Percentiles rank a stretch among this genome's conserved stretches.
Conservation (phyloP, 108 stramenopile genomes). For the Tribonema minus region DNA sequence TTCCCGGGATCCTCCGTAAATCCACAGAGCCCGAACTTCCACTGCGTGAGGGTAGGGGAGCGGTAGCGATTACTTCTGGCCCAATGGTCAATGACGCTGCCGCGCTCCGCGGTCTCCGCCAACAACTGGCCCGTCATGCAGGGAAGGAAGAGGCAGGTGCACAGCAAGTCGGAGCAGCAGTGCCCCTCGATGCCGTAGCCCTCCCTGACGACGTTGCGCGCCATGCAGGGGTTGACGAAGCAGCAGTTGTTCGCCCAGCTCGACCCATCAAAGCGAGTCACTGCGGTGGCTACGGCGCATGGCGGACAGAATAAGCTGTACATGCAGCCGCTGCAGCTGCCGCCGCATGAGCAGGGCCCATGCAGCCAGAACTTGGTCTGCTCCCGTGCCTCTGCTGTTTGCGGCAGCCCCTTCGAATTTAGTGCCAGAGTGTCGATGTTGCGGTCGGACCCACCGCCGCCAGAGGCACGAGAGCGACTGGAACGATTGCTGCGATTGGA, state of each 20-base stretch:
- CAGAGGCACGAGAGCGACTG: no score
- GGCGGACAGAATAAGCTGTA: slow-evolving; percentile 23
- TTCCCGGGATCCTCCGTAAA: slow-evolving; percentile 14
- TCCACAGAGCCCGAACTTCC: slow-evolving; percentile 43
- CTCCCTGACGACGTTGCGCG: slow-evolving; percentile 29
- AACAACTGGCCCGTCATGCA: slow-evolving; percentile 37
- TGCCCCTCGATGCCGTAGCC: slow-evolving; percentile 45
- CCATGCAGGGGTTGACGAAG: slow-evolving; percentile 24
- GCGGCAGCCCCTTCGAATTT: no score
- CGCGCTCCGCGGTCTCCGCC: slow-evolving; percentile 30
- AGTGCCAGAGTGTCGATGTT: no score
- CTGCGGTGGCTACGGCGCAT: slow-evolving; percentile 32
- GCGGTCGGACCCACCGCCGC: no score
- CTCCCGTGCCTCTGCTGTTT: no score
- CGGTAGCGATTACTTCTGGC: not conserved
- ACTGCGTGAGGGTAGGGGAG: not conserved
- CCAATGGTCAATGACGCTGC: slow-evolving; percentile 20
- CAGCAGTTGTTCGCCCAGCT: slow-evolving; percentile 26
- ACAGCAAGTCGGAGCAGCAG: slow-evolving; percentile 32
- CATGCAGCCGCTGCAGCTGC: not conserved
- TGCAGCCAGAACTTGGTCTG: not conserved
- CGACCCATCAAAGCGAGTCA: slow-evolving; percentile 33
- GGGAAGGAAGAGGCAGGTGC: slow-evolving; percentile 17
- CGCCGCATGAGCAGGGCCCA: not conserved
- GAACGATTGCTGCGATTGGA: no score